These are phyloP conservation scores for Leccinellum albellum DNA, from an alignment of 768 basidiomycete species.

Conservation along the genomic window DNA sequence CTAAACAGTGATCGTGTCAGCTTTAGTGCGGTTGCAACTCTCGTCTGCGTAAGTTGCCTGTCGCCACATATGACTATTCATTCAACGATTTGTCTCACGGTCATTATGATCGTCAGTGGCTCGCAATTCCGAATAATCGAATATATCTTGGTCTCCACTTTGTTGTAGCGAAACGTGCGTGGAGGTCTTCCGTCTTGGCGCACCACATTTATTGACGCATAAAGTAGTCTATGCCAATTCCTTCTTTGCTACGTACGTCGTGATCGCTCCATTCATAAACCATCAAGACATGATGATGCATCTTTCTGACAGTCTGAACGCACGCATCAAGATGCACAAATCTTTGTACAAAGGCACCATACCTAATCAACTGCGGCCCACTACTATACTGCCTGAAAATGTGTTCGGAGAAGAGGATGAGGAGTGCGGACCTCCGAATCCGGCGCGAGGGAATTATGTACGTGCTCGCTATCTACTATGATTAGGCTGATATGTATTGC, in stretches of 20 bases:
- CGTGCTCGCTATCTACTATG: neutral
- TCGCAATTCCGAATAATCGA: slow-evolving; percentile 20
- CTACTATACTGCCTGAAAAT: neutral
- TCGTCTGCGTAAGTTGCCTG: slow-evolving; percentile 16
- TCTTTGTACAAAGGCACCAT: neutral
- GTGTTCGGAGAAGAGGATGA: neutral
- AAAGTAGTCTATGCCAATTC: slow-evolving; percentile 29
- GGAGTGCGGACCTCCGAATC: neutral
- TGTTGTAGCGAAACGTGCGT: slow-evolving; percentile 22
- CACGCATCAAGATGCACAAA: slow-evolving; percentile 11
- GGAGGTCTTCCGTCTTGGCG: neutral
- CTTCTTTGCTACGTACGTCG: slow-evolving; percentile 23
- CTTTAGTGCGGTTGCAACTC: slow-evolving; percentile 10
- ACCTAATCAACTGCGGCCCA: neutral
- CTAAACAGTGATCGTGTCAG: slow-evolving; percentile 3
- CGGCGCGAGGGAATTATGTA: neutral
- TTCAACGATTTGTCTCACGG: neutral
- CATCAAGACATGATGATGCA: neutral
- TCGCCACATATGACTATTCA: neutral
- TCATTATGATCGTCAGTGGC: slow-evolving; percentile 9
- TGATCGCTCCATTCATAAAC: neutral
- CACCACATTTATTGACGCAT: neutral
- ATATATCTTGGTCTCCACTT: slow-evolving; percentile 25
- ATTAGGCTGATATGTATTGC: neutral
- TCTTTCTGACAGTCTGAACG: slow-evolving; percentile 16